Conservation (phyloP, 192 early-diverging fungal genomes). For the Entomortierella lignicola region DNA sequence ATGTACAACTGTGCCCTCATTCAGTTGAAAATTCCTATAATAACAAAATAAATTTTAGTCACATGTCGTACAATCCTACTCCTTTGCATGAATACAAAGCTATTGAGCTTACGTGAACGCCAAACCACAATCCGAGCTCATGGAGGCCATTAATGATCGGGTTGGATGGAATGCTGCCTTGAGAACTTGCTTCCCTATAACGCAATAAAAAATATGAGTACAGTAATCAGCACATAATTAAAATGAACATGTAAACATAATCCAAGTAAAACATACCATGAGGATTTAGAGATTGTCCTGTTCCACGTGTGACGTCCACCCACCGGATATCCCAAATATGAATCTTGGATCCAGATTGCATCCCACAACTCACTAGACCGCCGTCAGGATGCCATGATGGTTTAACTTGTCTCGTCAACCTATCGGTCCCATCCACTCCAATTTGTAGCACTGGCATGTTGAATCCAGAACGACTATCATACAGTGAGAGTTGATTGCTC, state of each 20-base stretch:
- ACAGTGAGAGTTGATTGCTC: constrained; percentile 32
- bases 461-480: constrained; percentile 25
- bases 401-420: constrained; percentile 18
- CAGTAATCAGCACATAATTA: neutral
- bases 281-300: constrained; percentile 38
- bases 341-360: constrained; percentile 41
- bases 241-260: neutral
- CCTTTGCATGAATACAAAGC: too few relatives aligned
- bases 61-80: neutral
- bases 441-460: constrained; percentile 26
- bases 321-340: constrained; percentile 54
- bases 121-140: constrained; percentile 35
- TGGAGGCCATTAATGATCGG: constrained; percentile 33
- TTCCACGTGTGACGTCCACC: constrained; percentile 38
- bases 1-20: neutral
- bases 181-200: constrained; percentile 42
- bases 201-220: neutral
- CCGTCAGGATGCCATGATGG: constrained; percentile 50
- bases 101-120: constrained; percentile 35
- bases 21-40: neutral
- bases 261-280: constrained; percentile 9
- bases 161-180: constrained; percentile 46
- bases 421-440: constrained; percentile 35
- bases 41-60: neutral
- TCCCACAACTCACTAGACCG: constrained; percentile 39